A percentile compares a stretch with the other conserved stretches of the same genome.
Evolutionary conservation across 1,284 basidiomycete genomes (phyloP).

Genomic region (Marasmius sp.): DNA sequence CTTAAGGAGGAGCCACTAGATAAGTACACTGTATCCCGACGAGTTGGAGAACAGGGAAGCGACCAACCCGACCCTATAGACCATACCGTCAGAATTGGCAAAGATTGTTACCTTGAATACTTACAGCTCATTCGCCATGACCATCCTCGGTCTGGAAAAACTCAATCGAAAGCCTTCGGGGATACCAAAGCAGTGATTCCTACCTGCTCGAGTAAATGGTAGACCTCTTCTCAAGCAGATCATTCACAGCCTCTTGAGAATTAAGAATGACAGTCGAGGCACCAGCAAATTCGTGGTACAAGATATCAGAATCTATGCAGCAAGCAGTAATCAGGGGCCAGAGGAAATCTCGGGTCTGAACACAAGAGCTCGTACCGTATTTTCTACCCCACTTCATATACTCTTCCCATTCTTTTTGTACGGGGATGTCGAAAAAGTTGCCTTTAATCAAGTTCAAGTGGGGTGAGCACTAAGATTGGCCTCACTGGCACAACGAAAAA

Average conservation of each 20-base stretch:
- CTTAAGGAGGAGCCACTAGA: neutral
- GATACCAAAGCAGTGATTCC: neutral
- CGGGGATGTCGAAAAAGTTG: neutral
- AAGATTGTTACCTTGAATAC: neutral
- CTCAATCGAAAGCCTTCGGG: neutral
- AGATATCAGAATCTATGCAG: neutral
- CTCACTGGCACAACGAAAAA: too few species aligned
- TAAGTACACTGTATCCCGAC: neutral
- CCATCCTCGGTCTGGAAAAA: neutral
- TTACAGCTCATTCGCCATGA: constrained; percentile 9
- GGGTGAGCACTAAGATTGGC: neutral
- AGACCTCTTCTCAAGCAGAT: constrained; percentile 9
- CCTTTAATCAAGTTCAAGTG: neutral
- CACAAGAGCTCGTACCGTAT: neutral
- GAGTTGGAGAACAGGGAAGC: neutral
- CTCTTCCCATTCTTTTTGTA: neutral
- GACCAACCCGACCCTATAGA: neutral
- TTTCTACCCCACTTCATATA: neutral
- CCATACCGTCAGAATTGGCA: neutral
- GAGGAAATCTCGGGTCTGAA: neutral
- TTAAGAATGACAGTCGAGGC: constrained; percentile 10
- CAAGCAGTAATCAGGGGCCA: neutral
- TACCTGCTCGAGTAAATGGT: constrained; percentile 10
- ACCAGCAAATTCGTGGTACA: neutral
- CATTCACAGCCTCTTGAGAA: constrained; percentile 9